A percentile compares a stretch with the other conserved stretches of the same genome.
phyloP scores from a whole-genome alignment of 768 basidiomycete species.

The Trametes sanguinea region DNA sequence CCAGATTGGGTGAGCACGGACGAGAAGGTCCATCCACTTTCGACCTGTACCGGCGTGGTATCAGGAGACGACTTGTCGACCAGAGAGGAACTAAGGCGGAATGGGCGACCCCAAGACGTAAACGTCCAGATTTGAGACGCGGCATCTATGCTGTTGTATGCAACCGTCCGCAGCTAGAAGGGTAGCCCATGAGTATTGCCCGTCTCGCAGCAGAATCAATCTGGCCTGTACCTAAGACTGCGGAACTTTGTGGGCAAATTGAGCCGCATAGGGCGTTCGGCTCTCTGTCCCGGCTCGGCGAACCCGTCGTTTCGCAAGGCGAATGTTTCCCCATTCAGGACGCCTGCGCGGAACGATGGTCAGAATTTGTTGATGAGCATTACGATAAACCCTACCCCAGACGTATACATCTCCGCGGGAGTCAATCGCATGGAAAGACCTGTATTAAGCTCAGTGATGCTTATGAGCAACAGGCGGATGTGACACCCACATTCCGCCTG shows the following conservation, averaged over 20 bases:
- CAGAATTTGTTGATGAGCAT: not conserved
- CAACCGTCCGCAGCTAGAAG: conserved; percentile 70
- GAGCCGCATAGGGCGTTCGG: conserved; percentile 58
- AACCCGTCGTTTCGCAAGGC: conserved; percentile 55
- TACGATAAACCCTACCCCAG: conserved; percentile 63
- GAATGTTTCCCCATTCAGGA: conserved; percentile 50
- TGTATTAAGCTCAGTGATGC: conserved; percentile 31
- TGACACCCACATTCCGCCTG: conserved; percentile 75
- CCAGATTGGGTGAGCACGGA: conserved; percentile 72
- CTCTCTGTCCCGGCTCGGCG: conserved; percentile 51
- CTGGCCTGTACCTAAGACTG: conserved; percentile 59
- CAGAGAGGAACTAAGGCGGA: conserved; percentile 48
- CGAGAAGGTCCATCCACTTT: conserved; percentile 84
- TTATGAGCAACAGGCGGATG: not conserved
- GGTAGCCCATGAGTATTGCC: not conserved
- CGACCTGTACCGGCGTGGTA: conserved; percentile 59
- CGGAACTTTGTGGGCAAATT: conserved; percentile 58
- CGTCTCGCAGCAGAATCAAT: not conserved
- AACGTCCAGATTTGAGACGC: conserved; percentile 71
- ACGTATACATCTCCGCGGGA: conserved; percentile 69
- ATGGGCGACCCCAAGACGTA: conserved; percentile 76
- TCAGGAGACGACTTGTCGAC: conserved; percentile 46
- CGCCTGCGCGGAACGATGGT: conserved; percentile 44
- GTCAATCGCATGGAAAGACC: conserved; percentile 88
- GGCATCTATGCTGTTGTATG: conserved; percentile 65